Conservation (phyloP, 345 rosid genomes). For the Viola odorata region DNA sequence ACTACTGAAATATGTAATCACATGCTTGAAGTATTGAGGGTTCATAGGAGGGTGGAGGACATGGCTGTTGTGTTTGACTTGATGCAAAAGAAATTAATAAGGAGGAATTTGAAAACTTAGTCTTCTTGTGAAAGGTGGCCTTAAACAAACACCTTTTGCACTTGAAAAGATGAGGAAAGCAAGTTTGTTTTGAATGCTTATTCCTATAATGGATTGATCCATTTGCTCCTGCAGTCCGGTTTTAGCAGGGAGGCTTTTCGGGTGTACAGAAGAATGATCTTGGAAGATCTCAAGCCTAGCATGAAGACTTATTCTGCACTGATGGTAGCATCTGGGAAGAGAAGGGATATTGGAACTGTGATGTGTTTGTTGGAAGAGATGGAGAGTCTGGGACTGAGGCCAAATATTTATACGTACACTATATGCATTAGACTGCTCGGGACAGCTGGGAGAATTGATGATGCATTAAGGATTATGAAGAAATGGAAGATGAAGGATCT, state of each 20-base stretch:
- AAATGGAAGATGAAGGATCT: slow-evolving; percentile 85
- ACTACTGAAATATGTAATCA: slow-evolving; percentile 66
- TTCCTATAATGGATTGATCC: slow-evolving; percentile 76
- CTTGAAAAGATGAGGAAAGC: slow-evolving; percentile 55
- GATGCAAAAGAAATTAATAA: slow-evolving; percentile 73
- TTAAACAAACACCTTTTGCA: slow-evolving; percentile 48
- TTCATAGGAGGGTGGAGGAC: slow-evolving; percentile 48
- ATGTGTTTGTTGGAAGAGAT: slow-evolving; percentile 73
- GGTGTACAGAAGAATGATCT: slow-evolving; percentile 63
- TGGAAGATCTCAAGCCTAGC: slow-evolving; percentile 81
- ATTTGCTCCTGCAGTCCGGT: slow-evolving; percentile 62
- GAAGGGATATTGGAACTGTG: slow-evolving; percentile 61
- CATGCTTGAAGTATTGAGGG: slow-evolving; percentile 72
- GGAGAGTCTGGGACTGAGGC: slow-evolving; percentile 74
- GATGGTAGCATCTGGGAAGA: slow-evolving; percentile 87
- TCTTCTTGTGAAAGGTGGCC: slow-evolving; percentile 54
- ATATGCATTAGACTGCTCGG: slow-evolving; percentile 89
- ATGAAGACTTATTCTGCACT: slow-evolving; percentile 89
- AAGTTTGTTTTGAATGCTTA: slow-evolving; percentile 63
- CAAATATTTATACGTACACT: slow-evolving; percentile 83
- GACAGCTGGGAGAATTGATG: slow-evolving; percentile 66
- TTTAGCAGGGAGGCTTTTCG: slow-evolving; percentile 57
- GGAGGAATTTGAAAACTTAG: slow-evolving; percentile 56
- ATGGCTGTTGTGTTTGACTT: slow-evolving; percentile 67
- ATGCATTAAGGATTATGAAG: slow-evolving; percentile 59